Evolutionary conservation across 108 stramenopile species (phyloP).

Genomic region (Stephanodiscus triporus): DNA sequence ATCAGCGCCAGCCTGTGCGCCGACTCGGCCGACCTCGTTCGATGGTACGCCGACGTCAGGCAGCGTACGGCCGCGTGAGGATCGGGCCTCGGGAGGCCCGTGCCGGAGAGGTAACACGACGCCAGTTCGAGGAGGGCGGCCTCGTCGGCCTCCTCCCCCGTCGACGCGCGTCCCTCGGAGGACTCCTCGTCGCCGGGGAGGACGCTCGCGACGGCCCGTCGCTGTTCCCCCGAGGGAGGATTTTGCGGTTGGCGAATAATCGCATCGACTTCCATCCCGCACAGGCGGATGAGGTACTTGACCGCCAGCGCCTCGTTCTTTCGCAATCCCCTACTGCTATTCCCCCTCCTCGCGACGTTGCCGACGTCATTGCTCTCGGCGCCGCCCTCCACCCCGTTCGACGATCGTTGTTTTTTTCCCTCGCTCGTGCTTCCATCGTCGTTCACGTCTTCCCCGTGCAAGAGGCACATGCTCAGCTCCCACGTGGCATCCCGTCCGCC

Average conservation of each 20-base stretch:
- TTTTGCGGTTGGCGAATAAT: too few relatives aligned
- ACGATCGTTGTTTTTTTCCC: background rate
- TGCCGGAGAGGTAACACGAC: conserved; percentile 64
- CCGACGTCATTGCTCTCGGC: background rate
- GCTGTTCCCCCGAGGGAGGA: background rate
- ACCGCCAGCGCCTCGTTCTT: conserved; percentile 65
- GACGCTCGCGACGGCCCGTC: conserved; percentile 12
- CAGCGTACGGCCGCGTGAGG: conserved; percentile 60
- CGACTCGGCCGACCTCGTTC: conserved; percentile 63
- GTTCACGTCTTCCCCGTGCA: conserved; percentile 11
- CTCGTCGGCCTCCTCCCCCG: conserved; percentile 16
- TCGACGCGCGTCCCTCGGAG: background rate
- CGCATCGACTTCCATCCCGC: conserved; percentile 49
- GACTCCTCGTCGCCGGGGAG: conserved; percentile 20
- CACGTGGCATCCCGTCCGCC: conserved; percentile 62
- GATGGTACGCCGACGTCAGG: conserved; percentile 71
- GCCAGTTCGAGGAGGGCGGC: conserved; percentile 70
- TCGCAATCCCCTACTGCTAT: conserved; percentile 60
- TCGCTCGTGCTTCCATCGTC: conserved; percentile 1
- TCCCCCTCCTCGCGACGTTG: conserved; percentile 7
- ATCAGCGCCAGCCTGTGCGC: conserved; percentile 78
- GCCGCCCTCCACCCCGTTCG: background rate
- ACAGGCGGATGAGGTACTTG: conserved; percentile 52
- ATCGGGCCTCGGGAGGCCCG: conserved; percentile 47
- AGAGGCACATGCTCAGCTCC: conserved; percentile 60